Evolutionary conservation across 2,329 filamentous ascomycete genomes (phyloP), one percentile per base, ranked within the genome.

Genomic region (Akanthomyces dipterigenus): DNA sequence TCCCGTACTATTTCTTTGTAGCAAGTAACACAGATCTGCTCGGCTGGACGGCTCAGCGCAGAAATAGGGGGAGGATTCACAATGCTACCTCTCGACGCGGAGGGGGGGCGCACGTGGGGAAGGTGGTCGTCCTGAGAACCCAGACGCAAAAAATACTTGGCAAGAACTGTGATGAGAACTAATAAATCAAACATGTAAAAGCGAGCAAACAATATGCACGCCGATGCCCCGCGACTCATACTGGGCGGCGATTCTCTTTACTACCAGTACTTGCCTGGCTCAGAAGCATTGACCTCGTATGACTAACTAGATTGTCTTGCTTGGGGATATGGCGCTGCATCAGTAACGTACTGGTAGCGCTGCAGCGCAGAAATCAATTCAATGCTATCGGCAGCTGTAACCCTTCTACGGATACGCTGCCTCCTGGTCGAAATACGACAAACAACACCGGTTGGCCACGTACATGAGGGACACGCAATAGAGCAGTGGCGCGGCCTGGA

Each of bases 91-190:
- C n/a, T 26, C 56, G 8, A 48, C 46, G 34, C 26, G 46, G 36
- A 51, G 56, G 56, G 50, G 56, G 56, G 26, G 46, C 56, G 34
- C 56, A 59, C 56, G 56, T 59, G 56, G 56, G 56, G 56, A 59
- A 51, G 22, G 36, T 12, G 12, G 56, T 59, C 46, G 46, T 59
- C 24, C 26, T 48, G 45, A 59, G 56, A 59, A 51, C 46, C 9
- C 28, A 57, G 31, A 57, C 9, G 42, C 4, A 4, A 4, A 18
- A 24, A 46, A 24, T 24, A 22, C 26, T 49, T 42, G 22, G 12
- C 22, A 20, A 22, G 18, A 26, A 16, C 40, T 53, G n/a, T 0
- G 16, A 9, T 34, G 11, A 34, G 7, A 34, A 34, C 31, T 11
- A 5, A 31, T 8, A 8, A 34, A 11, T 11, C n/a, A n/a, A n/a